Percentiles rank a stretch among this genome's conserved stretches.
These are phyloP conservation scores for Mycocentrospora acerina DNA, from an alignment of 2,329 filamentous ascomycete genomes.

Conservation along the genomic window DNA sequence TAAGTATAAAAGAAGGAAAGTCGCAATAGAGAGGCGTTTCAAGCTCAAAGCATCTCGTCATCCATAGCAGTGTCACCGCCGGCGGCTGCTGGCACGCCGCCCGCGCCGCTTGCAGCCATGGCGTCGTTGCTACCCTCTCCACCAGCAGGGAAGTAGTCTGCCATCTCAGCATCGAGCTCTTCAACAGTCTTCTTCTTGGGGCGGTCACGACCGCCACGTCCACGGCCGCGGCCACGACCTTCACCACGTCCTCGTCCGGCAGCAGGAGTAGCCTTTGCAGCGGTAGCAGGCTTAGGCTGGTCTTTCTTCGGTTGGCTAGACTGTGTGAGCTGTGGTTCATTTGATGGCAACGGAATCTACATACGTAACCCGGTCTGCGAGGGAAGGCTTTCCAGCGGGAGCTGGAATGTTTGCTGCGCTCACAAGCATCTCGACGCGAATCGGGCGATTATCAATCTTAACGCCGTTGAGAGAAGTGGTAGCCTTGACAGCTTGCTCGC, in stretches of 20 bases:
- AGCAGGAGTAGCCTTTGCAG: slow-evolving; percentile 63
- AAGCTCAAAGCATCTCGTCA: slow-evolving; percentile 41
- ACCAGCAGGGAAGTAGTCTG: slow-evolving; percentile 76
- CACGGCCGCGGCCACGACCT: slow-evolving; percentile 49
- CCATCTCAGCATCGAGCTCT: slow-evolving; percentile 97
- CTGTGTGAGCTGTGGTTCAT: slow-evolving; percentile 8
- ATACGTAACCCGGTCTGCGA: slow-evolving; percentile 83
- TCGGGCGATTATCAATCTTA: slow-evolving; percentile 83
- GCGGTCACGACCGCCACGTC: slow-evolving; percentile 49
- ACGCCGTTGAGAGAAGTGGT: slow-evolving; percentile 83
- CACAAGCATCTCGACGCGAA: slow-evolving; percentile 95
- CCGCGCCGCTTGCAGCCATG: slow-evolving; percentile 47
- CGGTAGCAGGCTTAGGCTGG: slow-evolving; percentile 71
- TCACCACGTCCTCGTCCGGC: slow-evolving; percentile 46
- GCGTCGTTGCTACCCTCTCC: slow-evolving; percentile 45
- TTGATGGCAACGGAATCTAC: slow-evolving; percentile 29
- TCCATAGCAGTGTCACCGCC: slow-evolving; percentile 43
- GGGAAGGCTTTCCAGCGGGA: slow-evolving; percentile 65
- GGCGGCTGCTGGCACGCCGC: slow-evolving; percentile 47
- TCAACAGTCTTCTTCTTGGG: slow-evolving; percentile 91
- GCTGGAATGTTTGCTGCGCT: slow-evolving; percentile 71
- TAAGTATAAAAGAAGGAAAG: slow-evolving; percentile 6
- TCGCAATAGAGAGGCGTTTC: slow-evolving; percentile 2
- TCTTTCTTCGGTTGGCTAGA: slow-evolving; percentile 63
- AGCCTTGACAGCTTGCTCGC: slow-evolving; percentile 81